Percentiles rank a stretch among this genome's conserved stretches.
Evolutionary conservation across 257 asterid genomes (phyloP).

Genomic region (Nicotiana tomentosiformis): DNA sequence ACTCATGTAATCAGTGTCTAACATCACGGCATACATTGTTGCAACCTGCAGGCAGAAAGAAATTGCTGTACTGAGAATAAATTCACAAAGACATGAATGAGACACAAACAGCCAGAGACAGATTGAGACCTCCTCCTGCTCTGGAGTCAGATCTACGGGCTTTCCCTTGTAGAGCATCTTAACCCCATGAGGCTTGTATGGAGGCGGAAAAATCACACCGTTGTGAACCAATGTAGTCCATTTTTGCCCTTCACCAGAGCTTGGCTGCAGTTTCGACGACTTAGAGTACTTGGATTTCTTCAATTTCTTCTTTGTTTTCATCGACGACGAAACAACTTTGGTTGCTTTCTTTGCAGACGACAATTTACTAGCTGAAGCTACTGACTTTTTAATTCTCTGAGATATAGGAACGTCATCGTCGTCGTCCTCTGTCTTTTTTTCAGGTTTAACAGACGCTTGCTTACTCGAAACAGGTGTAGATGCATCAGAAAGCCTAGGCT

Average conservation of each 20-base stretch:
- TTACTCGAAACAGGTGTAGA: constrained; percentile 28
- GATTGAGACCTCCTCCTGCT: constrained; percentile 84
- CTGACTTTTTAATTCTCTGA: constrained; percentile 52
- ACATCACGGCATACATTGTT: constrained; percentile 90
- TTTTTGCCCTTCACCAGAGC: constrained; percentile 97
- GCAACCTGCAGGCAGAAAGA: constrained; percentile 62
- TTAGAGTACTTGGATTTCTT: constrained; percentile 58
- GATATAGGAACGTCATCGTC: constrained; percentile 70
- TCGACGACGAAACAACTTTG: constrained; percentile 35
- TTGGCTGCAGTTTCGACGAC: constrained; percentile 74
- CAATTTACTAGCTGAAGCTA: constrained; percentile 43
- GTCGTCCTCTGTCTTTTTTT: constrained; percentile 56
- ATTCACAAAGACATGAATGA: not conserved
- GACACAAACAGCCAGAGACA: not conserved
- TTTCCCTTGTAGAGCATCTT: constrained; percentile 88
- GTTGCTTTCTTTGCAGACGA: constrained; percentile 30
- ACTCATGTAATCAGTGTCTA: constrained; percentile 85
- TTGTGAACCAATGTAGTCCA: constrained; percentile 93
- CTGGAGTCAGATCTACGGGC: constrained; percentile 71
- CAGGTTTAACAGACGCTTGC: constrained; percentile 45
- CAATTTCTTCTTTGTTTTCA: constrained; percentile 44
- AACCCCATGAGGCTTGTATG: constrained; percentile 91
- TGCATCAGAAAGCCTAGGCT: constrained; percentile 59
- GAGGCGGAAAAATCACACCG: constrained; percentile 96
- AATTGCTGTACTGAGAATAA: not conserved